Percentiles rank a stretch among this genome's conserved stretches.
Conservation (phyloP, 2,329 filamentous ascomycete genomes). For the Fusarium paranaense region DNA sequence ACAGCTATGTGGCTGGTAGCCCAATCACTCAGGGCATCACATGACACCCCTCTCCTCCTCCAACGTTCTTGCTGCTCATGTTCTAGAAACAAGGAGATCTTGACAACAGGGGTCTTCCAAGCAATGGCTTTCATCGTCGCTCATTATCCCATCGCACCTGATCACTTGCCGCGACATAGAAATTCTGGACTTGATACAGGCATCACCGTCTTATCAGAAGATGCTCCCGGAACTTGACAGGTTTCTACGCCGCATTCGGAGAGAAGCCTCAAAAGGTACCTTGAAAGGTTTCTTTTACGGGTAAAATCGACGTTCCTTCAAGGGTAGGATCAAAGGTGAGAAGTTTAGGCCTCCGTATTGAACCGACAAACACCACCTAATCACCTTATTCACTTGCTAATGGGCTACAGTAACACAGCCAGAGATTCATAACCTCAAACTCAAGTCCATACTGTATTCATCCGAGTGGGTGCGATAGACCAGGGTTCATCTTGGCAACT, state of each 20-base stretch:
- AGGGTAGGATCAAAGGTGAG: not conserved
- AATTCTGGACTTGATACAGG: not conserved
- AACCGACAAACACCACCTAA: not conserved
- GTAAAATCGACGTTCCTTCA: not conserved
- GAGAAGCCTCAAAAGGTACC: no score
- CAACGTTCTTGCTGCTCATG: not conserved
- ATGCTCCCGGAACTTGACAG: not conserved
- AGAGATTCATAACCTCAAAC: not conserved
- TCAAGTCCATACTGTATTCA: not conserved
- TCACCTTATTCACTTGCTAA: not conserved
- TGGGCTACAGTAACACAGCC: not conserved
- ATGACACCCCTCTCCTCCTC: not conserved
- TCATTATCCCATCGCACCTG: not conserved
- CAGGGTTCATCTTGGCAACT: not conserved
- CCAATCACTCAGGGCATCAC: conserved; percentile 1
- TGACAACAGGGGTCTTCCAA: not conserved
- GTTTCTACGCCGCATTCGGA: not conserved
- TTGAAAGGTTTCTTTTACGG: not conserved
- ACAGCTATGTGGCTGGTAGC: conserved; percentile 7
- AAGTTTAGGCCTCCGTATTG: not conserved
- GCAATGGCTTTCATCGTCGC: no score
- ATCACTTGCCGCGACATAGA: no score
- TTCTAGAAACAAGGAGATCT: not conserved
- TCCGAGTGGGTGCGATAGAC: not conserved
- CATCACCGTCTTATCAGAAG: not conserved